Evolutionary conservation across 2,329 filamentous ascomycete genomes (phyloP), one percentile per base, ranked within the genome.

Genomic region (Fusarium poae): DNA sequence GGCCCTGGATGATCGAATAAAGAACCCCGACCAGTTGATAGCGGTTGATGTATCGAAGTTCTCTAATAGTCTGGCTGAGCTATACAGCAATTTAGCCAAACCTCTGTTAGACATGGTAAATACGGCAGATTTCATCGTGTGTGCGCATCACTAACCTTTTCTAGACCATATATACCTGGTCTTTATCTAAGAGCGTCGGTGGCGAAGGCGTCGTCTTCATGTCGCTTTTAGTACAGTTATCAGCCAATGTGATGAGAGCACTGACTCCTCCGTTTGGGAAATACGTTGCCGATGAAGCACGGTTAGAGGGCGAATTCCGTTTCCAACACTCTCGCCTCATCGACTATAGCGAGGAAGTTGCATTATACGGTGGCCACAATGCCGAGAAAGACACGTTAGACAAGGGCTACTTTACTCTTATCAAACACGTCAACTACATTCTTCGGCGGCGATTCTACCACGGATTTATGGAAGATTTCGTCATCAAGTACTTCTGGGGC

Each of bases 401-500:
- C 80, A 98, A 98, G 82, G 95, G 96, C 18, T 99, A 99, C 80
- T 99, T 99, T 77, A 99, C 96, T 3, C 85, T 99, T 37, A 99
- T 99, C 83, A 98, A 97, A 81, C 96, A 99, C 80, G 95, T 99
- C 77, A 99, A 99, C 79, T 91, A 97, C 76, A 97, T 98, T 70
- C 82, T 99, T 65, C 88, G 94, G 39, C 86, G 93, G 66, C 89
- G 96, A 49, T 92, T 99, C 78, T 98, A 98, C 79, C 95, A 99
- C 78, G 95, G 94, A n/a, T 91, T 99, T 75, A 97, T 98, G 95
- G 96, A 99, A 78, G 96, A 99, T 79, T 99, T 97, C 79, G 93
- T 98, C 60, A 97, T 99, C 80, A 99, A 99, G 80, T 99, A 99
- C 78, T 96, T 98, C 81, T 99, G 96, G 96, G 96, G 96, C 40